These are phyloP conservation scores for Entoloma clypeatum DNA, from an alignment of 1,284 basidiomycete genomes.

Conservation along the genomic window DNA sequence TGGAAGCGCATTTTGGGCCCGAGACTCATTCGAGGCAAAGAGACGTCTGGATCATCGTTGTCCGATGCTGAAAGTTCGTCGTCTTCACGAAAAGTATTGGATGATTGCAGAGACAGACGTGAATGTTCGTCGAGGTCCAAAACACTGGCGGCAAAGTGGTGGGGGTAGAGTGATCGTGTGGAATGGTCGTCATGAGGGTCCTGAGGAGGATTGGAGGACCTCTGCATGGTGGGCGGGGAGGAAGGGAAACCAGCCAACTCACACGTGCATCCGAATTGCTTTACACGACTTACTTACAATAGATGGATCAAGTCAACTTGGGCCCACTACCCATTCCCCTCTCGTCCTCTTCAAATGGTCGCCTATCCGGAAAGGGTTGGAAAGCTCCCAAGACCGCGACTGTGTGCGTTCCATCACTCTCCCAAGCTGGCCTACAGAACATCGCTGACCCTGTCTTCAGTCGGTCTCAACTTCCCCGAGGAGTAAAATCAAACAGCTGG, in stretches of 20 bases:
- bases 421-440: slow-evolving; percentile 11
- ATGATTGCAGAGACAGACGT: slow-evolving; percentile 39
- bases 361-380: slow-evolving; percentile 43
- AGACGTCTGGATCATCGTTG: slow-evolving; percentile 37
- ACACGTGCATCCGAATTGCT: slow-evolving; percentile 5
- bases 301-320: slow-evolving; percentile 6
- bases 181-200: slow-evolving; percentile 44
- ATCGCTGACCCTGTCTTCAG: slow-evolving; percentile 38
- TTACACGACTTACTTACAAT: background rate
- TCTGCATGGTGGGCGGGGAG: slow-evolving; percentile 27
- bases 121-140: slow-evolving; percentile 60
- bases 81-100: slow-evolving; percentile 31
- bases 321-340: slow-evolving; percentile 33
- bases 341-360: slow-evolving; percentile 47
- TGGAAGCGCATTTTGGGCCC: slow-evolving; percentile 79
- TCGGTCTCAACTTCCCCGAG: slow-evolving; percentile 62
- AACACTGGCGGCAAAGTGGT: slow-evolving; percentile 48
- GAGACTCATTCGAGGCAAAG: slow-evolving; percentile 56
- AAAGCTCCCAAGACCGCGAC: slow-evolving; percentile 59
- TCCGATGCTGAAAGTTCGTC: slow-evolving; percentile 25
- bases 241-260: slow-evolving; percentile 13
- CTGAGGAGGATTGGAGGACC: slow-evolving; percentile 27
- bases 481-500: slow-evolving; percentile 64
- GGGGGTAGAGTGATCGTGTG: no score
- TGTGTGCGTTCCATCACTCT: slow-evolving; percentile 39